These are phyloP conservation scores for Bipolaris cookei DNA, from an alignment of 2,329 filamentous ascomycete genomes.

Conservation along the genomic window DNA sequence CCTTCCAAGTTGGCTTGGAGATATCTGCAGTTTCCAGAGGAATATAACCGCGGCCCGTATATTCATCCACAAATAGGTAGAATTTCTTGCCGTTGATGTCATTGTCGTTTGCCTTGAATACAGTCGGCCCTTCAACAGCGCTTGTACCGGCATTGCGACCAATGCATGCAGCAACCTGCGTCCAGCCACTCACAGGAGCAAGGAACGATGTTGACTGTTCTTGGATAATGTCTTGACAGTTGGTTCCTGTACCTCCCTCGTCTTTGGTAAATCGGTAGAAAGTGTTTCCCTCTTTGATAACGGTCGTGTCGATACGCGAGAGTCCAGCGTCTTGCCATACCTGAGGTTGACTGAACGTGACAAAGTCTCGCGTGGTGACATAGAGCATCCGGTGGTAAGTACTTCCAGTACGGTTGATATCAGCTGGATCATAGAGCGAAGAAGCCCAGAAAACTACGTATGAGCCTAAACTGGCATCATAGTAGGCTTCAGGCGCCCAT, in stretches of 20 bases:
- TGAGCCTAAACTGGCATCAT: conserved; percentile 52
- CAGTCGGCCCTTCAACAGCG: conserved; percentile 60
- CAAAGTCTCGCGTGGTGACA: conserved; percentile 58
- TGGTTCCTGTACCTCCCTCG: conserved; percentile 57
- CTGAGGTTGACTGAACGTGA: conserved; percentile 56
- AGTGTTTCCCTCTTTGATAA: conserved; percentile 51
- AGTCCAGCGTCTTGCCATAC: conserved; percentile 61
- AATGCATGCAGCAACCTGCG: conserved; percentile 56
- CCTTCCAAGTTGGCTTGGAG: conserved; percentile 57
- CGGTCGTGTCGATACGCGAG: conserved; percentile 61
- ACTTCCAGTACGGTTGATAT: conserved; percentile 50
- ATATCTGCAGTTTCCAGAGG: conserved; percentile 60
- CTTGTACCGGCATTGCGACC: conserved; percentile 57
- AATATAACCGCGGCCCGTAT: conserved; percentile 59
- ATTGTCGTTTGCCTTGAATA: conserved; percentile 58
- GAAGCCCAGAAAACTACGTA: conserved; percentile 59
- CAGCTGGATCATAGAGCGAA: conserved; percentile 53
- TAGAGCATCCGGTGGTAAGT: conserved; percentile 63
- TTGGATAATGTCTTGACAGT: conserved; percentile 62
- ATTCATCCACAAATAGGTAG: conserved; percentile 64
- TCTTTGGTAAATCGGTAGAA: conserved; percentile 65
- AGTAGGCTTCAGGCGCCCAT: conserved; percentile 62
- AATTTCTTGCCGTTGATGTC: conserved; percentile 61
- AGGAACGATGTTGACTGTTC: conserved; percentile 56
- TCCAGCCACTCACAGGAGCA: conserved; percentile 54